phyloP scores from a whole-genome alignment of 2,329 filamentous ascomycete genomes.

The Thyridium curvatum region DNA sequence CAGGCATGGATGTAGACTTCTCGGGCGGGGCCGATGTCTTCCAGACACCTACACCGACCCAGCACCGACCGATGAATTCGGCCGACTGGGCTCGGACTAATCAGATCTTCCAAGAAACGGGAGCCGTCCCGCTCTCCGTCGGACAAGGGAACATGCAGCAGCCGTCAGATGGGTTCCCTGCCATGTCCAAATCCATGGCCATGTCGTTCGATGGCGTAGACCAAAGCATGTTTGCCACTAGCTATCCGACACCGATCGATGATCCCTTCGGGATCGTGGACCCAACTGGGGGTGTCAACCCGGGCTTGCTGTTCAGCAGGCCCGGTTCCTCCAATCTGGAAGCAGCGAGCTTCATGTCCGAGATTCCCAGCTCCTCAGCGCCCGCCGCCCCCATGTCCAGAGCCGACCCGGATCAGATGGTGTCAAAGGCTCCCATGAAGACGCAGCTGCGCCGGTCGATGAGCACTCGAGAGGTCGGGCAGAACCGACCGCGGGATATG shows the following conservation, averaged over 20 bases:
- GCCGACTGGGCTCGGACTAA: slow-evolving; percentile 52
- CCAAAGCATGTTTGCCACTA: slow-evolving; percentile 25
- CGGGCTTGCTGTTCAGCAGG: slow-evolving; percentile 50
- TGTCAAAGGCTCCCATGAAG: slow-evolving; percentile 21
- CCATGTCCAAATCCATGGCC: too few relatives aligned
- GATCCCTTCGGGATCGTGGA: slow-evolving; percentile 44
- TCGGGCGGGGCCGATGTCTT: slow-evolving; percentile 37
- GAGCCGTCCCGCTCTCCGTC: slow-evolving; percentile 16
- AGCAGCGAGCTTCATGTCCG: slow-evolving; percentile 20
- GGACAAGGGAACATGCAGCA: slow-evolving; percentile 13
- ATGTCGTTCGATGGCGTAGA: too few relatives aligned
- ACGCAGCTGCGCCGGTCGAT: slow-evolving; percentile 36
- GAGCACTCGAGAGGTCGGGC: slow-evolving; percentile 35
- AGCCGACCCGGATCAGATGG: slow-evolving; percentile 15
- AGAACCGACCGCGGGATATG: slow-evolving; percentile 34
- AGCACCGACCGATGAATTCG: slow-evolving; percentile 44
- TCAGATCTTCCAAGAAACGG: slow-evolving; percentile 47
- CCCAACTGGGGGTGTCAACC: slow-evolving; percentile 47
- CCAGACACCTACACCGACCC: slow-evolving; percentile 23
- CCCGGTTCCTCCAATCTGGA: slow-evolving; percentile 42
- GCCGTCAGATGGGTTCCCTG: too few relatives aligned
- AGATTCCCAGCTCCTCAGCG: slow-evolving; percentile 13
- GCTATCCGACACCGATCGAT: slow-evolving; percentile 37
- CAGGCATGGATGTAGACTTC: slow-evolving; percentile 48
- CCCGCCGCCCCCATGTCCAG: slow-evolving; percentile 6